Evolutionary conservation across 345 rosid genomes (phyloP).

Genomic region (Salix exigua): DNA sequence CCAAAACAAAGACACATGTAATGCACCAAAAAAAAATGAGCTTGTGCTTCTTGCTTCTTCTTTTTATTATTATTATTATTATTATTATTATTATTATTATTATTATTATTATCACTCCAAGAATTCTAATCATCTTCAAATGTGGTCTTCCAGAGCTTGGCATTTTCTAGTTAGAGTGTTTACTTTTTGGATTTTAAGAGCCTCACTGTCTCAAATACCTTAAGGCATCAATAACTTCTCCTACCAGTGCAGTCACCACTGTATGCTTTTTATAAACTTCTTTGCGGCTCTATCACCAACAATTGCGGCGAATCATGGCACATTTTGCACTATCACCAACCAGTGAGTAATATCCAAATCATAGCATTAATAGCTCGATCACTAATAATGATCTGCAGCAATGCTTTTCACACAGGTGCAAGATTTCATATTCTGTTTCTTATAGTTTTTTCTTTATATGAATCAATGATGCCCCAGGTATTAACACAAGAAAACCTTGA

Average conservation of each 20-base stretch:
- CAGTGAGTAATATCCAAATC: neutral
- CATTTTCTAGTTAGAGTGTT: neutral
- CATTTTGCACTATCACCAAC: neutral
- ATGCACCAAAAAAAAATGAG: neutral
- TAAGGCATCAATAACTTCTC: neutral
- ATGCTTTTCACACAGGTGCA: neutral
- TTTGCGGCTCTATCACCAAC: neutral
- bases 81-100: neutral
- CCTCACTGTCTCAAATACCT: neutral
- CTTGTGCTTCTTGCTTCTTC: no score
- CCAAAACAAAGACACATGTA: neutral
- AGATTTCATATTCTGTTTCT: neutral
- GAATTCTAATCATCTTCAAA: neutral
- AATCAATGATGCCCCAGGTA: neutral
- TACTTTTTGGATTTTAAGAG: neutral
- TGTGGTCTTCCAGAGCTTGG: neutral
- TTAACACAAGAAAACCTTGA: neutral
- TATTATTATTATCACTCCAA: neutral
- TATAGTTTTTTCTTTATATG: neutral
- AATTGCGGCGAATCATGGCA: neutral
- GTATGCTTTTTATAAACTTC: neutral
- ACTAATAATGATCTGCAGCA: neutral
- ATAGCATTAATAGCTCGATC: neutral
- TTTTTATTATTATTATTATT: neutral
- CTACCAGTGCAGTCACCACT: neutral